phyloP scores from a whole-genome alignment of 1,284 basidiomycete species.

The Melampsora abietis-canadensis region DNA sequence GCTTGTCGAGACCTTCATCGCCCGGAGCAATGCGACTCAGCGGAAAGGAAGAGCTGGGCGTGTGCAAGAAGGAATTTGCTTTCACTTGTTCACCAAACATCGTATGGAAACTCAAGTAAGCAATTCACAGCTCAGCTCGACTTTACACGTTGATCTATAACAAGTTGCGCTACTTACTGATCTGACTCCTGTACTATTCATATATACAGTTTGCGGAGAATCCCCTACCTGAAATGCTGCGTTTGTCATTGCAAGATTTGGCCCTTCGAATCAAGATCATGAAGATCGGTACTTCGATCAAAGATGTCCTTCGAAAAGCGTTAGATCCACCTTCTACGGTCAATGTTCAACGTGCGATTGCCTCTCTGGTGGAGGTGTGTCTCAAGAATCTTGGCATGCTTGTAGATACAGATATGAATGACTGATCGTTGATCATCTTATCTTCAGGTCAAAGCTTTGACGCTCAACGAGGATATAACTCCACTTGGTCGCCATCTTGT shows the following conservation, averaged over 20 bases:
- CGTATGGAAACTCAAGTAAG: constrained; percentile 65
- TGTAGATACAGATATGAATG: neutral
- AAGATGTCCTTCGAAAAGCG: constrained; percentile 81
- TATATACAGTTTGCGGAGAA: constrained; percentile 73
- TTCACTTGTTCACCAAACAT: constrained; percentile 79
- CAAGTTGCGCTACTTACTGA: neutral
- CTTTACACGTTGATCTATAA: neutral
- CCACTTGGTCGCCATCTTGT: constrained; percentile 86
- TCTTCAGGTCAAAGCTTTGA: constrained; percentile 67
- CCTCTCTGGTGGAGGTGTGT: constrained; percentile 75
- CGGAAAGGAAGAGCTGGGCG: constrained; percentile 63
- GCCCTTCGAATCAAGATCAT: constrained; percentile 96
- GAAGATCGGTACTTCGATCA: constrained; percentile 83
- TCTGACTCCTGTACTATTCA: neutral
- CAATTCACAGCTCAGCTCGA: neutral
- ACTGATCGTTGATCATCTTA: neutral
- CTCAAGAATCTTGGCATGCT: neutral
- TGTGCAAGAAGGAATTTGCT: constrained; percentile 53
- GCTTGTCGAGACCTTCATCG: constrained; percentile 86
- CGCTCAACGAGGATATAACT: constrained; percentile 83
- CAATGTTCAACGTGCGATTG: constrained; percentile 88
- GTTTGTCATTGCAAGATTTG: constrained; percentile 88
- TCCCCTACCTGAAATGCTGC: constrained; percentile 91
- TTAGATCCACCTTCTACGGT: constrained; percentile 81
- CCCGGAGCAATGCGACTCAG: constrained; percentile 89